Base-by-base conservation (phyloP, 2,329 filamentous ascomycete species). In the Zymoseptoria pseudotritici region DNA sequence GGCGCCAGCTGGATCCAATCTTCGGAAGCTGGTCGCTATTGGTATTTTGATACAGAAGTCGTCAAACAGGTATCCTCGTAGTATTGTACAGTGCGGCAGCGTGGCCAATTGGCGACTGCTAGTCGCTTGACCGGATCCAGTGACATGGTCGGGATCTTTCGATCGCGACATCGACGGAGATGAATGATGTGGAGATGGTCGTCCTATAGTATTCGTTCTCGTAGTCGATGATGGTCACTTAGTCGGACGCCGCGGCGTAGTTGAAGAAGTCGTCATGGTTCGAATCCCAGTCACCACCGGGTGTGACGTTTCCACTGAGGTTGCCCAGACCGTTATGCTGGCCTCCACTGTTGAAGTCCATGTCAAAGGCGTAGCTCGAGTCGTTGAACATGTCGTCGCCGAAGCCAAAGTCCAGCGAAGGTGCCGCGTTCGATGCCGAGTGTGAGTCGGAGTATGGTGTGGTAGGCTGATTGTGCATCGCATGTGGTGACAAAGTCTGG, bases 181-280 rank as follows among this genome's bases (percentile, higher is more conserved):
- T 29, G 36, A 46, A 46, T 46, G 36, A n/a, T 46, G 26, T 46
- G 36, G 36, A 46, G 36, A 46, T 46, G 36, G 36, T 46, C 36
- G 36, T 46, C 11, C 36, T 46, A 17, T 46, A 6, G 4, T n/a
- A 46, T 46, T 46, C 5, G 17, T 46, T 46, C 36, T 46, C 36
- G 17, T 4, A 46, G 13, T n/a, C 5, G 17, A 46, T 46, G 17
- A 46, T 46, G 36, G 36, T 46, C 36, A 50, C 52, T 59, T 58
- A 61, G 29, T 61, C 55, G n/a, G 58, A 57, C 9, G 58, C 61
- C 36, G 62, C 53, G 20, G 55, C 36, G 53, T 60, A 66, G 29
- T 64, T 63, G 63, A 67, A 65, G 50, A 67, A 65, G 54, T 67
- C 65, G 10, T 62, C 60, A 3, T 61, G 63, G 11, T 65, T 63